Base-by-base conservation (phyloP, 1,284 basidiomycete species). In the Moesziomyces sp. region DNA sequence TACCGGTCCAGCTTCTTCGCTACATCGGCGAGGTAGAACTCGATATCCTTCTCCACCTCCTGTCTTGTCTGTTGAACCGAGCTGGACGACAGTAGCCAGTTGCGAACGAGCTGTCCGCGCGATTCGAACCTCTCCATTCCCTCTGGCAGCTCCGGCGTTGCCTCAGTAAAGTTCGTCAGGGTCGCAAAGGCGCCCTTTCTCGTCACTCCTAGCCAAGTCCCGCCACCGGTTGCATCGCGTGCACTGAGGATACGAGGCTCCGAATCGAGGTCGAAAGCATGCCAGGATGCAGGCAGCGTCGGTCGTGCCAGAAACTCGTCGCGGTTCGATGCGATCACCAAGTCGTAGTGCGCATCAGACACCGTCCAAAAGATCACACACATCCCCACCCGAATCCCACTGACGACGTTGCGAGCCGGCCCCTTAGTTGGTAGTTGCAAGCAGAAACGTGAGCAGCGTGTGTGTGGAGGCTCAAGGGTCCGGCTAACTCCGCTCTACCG, bases 131-230 rank as follows among this genome's bases (percentile, higher is more conserved):
- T 57, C 5, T 52, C 42, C 43, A 68, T 35, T 0, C 69, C 71
- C 9, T 35, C 40, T 1, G 77, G 68, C 3, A 71, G 13, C 3
- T 68, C 52, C 13, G 76, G 60, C 3, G 67, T 46, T 0, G 33
- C 33, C 51, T 82, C 78, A 7, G 77, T 79, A 35, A 68, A 79
- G 59, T 82, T 82, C n/a, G 77, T 79, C 18, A 82, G 52, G 10
- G 67, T 64, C 0, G 68, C 77, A 55, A 78, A 75, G 0, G 55
- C 35, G 9, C 79, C 80, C 13, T 66, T 57, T 1, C 46, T 24
- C 0, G 70, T 75, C 24, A 81, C 51, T 5, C 80, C 80, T 4
- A 82, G 44, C 80, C 80, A 82, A 1, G 80, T 82, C 0, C 80
- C 80, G 5, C 80, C 80, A 3, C 77, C 78, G 0, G 55, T 65